phyloP scores from a whole-genome alignment of 2,329 filamentous ascomycete genomes.

The Exophiala bonariae region DNA sequence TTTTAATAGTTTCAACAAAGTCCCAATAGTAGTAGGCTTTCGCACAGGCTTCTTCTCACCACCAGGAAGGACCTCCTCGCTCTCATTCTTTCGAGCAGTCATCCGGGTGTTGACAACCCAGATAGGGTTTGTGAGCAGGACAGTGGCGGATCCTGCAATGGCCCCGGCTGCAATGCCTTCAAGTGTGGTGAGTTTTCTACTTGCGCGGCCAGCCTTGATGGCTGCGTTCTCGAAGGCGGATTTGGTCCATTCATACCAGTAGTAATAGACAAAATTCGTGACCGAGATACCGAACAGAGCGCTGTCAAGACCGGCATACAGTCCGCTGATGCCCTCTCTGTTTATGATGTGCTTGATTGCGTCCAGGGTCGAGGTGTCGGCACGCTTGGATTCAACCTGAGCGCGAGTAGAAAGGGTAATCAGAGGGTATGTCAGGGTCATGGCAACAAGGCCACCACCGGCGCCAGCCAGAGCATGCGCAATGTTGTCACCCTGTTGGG shows the following conservation, averaged over 20 bases:
- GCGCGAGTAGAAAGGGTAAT: constrained; percentile 97
- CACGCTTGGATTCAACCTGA: constrained; percentile 94
- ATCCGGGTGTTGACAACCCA: constrained; percentile 99
- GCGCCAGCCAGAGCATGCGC: constrained; percentile 91
- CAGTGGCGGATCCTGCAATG: constrained; percentile 88
- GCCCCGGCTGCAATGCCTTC: constrained; percentile 96
- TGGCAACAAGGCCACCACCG: constrained; percentile 90
- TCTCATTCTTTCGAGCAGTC: constrained; percentile 77
- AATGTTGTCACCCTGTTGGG: constrained; percentile 93
- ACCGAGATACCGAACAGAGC: constrained; percentile 96
- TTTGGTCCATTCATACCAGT: constrained; percentile 98
- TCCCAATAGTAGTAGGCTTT: constrained; percentile 73
- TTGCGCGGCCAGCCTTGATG: constrained; percentile 67
- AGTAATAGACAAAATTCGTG: constrained; percentile 99
- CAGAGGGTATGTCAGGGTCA: constrained; percentile 94
- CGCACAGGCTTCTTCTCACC: constrained; percentile 48
- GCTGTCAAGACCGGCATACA: constrained; percentile 91
- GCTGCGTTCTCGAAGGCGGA: constrained; percentile 78
- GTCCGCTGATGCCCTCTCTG: constrained; percentile 82
- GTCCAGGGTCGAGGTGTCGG: constrained; percentile 78
- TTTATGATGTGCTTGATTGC: constrained; percentile 85
- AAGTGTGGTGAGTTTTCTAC: constrained; percentile 80
- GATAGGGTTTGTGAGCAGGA: constrained; percentile 96
- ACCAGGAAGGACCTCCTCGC: constrained; percentile 40
- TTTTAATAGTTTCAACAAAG: constrained; percentile 74